phyloP scores from a whole-genome alignment of 176 grass and related monocot species.

The Ensete glaucum region DNA sequence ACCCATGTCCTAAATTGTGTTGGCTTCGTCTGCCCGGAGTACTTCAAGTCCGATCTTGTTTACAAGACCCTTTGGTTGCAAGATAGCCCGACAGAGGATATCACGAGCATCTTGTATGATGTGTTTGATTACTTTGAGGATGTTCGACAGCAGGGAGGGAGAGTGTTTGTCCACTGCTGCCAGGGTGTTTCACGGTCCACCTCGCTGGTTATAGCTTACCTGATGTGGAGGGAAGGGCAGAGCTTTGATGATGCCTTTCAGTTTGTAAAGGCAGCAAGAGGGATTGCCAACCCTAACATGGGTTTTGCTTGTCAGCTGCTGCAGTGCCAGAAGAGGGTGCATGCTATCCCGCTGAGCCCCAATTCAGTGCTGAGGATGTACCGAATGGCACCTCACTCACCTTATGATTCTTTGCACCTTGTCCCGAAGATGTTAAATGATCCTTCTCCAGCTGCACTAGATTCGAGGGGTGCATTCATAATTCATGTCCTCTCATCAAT shows the following conservation, averaged over 20 bases:
- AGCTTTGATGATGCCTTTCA: constrained; percentile 91
- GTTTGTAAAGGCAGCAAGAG: constrained; percentile 82
- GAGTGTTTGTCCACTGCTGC: constrained; percentile 93
- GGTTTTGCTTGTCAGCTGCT: constrained; percentile 94
- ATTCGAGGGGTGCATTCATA: constrained; percentile 92
- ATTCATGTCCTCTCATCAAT: constrained; percentile 79
- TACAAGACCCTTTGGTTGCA: constrained; percentile 97
- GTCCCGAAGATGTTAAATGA: constrained; percentile 96
- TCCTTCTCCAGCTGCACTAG: constrained; percentile 52
- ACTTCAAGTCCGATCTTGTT: constrained; percentile 82
- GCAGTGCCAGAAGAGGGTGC: constrained; percentile 95
- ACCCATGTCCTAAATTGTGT: constrained; percentile 97
- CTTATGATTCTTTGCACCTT: constrained; percentile 77
- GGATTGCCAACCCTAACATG: constrained; percentile 97
- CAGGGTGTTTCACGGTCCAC: constrained; percentile 92
- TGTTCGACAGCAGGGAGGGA: constrained; percentile 69
- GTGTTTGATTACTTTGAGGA: constrained; percentile 99
- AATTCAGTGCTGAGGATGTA: constrained; percentile 90
- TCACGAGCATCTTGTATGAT: constrained; percentile 94
- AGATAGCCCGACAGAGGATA: constrained; percentile 97
- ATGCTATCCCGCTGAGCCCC: constrained; percentile 75
- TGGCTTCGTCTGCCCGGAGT: constrained; percentile 89
- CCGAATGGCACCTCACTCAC: constrained; percentile 81
- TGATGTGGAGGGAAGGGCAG: constrained; percentile 99
- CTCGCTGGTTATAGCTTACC: constrained; percentile 83